Percentiles rank a stretch among this genome's conserved stretches.
Evolutionary conservation across 257 asterid genomes (phyloP).

Genomic region (Solanum stenotomum): DNA sequence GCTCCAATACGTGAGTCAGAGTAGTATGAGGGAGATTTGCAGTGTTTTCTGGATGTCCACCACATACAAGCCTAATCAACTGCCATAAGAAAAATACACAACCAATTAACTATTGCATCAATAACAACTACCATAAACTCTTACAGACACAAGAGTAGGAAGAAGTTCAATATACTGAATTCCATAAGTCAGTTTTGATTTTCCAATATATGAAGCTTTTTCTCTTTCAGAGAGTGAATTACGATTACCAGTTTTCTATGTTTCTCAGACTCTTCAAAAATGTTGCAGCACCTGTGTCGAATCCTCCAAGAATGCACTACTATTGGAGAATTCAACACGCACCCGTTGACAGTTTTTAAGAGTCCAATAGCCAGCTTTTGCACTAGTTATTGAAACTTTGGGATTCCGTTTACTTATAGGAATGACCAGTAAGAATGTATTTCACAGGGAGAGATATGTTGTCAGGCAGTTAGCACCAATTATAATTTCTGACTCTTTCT

Average conservation of each 20-base stretch:
- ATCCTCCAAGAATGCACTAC: background rate
- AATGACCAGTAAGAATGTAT: background rate
- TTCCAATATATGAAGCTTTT: background rate
- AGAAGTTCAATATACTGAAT: background rate
- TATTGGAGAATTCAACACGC: background rate
- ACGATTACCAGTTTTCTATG: background rate
- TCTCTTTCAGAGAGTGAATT: background rate
- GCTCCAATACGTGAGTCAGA: slow-evolving; percentile 74
- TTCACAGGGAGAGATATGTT: background rate
- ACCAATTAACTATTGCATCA: slow-evolving; percentile 10
- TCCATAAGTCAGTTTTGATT: background rate
- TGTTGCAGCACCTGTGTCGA: background rate
- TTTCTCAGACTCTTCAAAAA: background rate
- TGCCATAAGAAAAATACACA: slow-evolving; percentile 31
- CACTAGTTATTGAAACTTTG: background rate
- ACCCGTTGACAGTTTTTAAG: background rate
- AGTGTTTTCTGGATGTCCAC: slow-evolving; percentile 45
- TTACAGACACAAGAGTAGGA: background rate
- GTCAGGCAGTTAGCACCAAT: background rate
- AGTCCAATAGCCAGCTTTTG: background rate
- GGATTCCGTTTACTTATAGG: background rate
- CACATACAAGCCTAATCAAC: slow-evolving; percentile 80
- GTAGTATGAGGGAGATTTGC: slow-evolving; percentile 39
- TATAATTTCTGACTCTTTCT: background rate
- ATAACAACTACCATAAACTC: background rate